Evolutionary conservation across 2,329 filamentous ascomycete genomes (phyloP).

Genomic region (Drechslerella dactyloides): DNA sequence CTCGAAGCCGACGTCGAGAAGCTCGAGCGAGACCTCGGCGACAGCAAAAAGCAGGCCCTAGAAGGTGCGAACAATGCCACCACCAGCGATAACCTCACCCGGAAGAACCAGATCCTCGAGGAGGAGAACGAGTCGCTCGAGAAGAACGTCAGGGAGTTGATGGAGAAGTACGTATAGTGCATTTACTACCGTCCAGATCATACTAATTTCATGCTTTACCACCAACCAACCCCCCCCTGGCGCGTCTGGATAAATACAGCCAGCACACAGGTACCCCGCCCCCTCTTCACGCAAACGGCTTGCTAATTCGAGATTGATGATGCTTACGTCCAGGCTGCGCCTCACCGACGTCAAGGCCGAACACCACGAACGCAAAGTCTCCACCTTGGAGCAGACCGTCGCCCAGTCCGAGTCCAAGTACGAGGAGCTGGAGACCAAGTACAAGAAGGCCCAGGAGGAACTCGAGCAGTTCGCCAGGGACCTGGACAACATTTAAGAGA

Average conservation of each 20-base stretch:
- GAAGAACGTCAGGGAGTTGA: conserved; percentile 93
- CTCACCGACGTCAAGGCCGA: conserved; percentile 99
- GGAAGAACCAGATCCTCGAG: conserved; percentile 93
- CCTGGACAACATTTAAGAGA: conserved; percentile 29
- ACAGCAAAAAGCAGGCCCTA: conserved; percentile 83
- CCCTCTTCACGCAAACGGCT: background rate
- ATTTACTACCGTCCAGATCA: conserved; percentile 51
- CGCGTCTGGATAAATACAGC: conserved; percentile 13
- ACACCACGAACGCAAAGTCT: conserved; percentile 98
- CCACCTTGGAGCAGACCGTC: conserved; percentile 87
- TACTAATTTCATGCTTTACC: conserved; percentile 22
- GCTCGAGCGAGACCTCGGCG: conserved; percentile 80
- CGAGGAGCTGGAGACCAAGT: conserved; percentile 95
- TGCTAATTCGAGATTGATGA: conserved; percentile 49
- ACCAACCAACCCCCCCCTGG: background rate
- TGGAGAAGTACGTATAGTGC: conserved; percentile 78
- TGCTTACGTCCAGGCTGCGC: conserved; percentile 72
- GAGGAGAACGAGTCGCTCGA: conserved; percentile 97
- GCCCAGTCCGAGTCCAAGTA: conserved; percentile 98
- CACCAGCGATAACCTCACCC: conserved; percentile 88
- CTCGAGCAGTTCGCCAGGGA: conserved; percentile 67
- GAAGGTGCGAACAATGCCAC: conserved; percentile 81
- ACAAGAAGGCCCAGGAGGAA: conserved; percentile 82
- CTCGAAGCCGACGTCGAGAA: conserved; percentile 93
- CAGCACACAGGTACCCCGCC: conserved; percentile 12